Conservation (phyloP, 495 filamentous ascomycete species). For the Pseudoneurospora amorphoporcata region DNA sequence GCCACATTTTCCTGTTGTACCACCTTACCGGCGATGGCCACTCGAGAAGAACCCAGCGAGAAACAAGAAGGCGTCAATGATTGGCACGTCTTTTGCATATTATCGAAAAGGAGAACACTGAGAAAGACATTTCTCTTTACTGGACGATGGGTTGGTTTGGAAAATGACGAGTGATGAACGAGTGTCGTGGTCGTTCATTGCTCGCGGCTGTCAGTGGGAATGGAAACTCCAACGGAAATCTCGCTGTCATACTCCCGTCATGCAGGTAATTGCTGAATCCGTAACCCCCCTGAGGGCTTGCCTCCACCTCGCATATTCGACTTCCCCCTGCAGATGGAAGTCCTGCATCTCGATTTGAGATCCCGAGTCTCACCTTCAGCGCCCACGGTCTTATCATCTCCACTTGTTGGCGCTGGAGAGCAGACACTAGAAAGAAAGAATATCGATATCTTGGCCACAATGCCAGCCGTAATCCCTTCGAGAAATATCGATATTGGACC, state of each 20-base stretch:
- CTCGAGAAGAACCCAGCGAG: background rate
- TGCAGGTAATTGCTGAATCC: background rate
- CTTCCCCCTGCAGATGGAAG: background rate
- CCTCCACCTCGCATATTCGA: background rate
- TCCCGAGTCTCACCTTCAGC: background rate
- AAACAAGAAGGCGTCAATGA: background rate
- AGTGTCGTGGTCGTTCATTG: background rate
- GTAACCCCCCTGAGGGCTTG: background rate
- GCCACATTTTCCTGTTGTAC: slow-evolving; percentile 12
- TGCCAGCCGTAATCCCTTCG: background rate
- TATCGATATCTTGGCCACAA: background rate
- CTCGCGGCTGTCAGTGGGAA: background rate
- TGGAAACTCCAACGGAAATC: background rate
- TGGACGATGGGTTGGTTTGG: background rate
- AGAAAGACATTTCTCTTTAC: background rate
- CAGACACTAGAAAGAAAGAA: background rate
- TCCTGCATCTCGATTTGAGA: background rate
- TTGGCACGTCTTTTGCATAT: background rate
- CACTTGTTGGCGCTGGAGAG: background rate
- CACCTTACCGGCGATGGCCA: slow-evolving; percentile 1
- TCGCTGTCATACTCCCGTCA: background rate
- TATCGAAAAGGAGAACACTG: background rate
- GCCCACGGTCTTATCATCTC: background rate
- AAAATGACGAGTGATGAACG: background rate
- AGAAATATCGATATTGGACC: background rate